Evolutionary conservation across 1,284 basidiomycete species (phyloP).

Genomic region (Filobasidium uniguttulatum): DNA sequence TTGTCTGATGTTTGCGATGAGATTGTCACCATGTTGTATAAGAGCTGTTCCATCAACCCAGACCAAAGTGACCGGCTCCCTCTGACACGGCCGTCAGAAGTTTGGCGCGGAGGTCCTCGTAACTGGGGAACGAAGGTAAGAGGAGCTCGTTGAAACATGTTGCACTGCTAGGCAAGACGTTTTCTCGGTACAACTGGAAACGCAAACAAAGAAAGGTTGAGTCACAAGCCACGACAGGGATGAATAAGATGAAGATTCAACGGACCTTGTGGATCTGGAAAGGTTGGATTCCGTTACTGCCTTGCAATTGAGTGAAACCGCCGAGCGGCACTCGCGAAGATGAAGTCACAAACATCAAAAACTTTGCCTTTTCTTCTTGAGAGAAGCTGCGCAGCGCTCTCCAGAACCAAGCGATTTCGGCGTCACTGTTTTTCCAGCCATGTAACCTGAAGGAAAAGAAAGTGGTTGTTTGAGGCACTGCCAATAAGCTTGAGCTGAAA

Average conservation of each 20-base stretch:
- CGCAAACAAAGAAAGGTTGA: too few species aligned
- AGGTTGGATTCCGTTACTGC: constrained; percentile 83
- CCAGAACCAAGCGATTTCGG: constrained; percentile 99
- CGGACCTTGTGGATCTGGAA: constrained; percentile 79
- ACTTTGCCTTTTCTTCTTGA: constrained; percentile 88
- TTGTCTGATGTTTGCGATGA: neutral
- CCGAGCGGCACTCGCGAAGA: constrained; percentile 83
- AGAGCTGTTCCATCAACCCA: neutral
- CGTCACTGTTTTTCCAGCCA: constrained; percentile 48
- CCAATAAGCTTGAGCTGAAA: neutral
- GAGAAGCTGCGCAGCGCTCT: constrained; percentile 93
- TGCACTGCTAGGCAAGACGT: constrained; percentile 34
- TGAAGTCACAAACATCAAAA: constrained; percentile 90
- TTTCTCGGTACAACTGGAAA: constrained; percentile 45
- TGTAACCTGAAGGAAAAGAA: constrained; percentile 30
- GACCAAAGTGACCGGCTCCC: constrained; percentile 76
- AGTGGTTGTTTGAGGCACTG: too few species aligned
- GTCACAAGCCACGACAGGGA: too few species aligned
- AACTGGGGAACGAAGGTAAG: constrained; percentile 77
- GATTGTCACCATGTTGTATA: too few species aligned
- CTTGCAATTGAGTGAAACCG: constrained; percentile 84
- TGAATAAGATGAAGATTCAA: neutral
- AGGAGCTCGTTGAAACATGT: constrained; percentile 47
- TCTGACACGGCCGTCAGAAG: constrained; percentile 81
- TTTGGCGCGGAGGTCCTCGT: constrained; percentile 82